Base-by-base conservation (phyloP, 306 rosid species). In the Fagus crenata region DNA sequence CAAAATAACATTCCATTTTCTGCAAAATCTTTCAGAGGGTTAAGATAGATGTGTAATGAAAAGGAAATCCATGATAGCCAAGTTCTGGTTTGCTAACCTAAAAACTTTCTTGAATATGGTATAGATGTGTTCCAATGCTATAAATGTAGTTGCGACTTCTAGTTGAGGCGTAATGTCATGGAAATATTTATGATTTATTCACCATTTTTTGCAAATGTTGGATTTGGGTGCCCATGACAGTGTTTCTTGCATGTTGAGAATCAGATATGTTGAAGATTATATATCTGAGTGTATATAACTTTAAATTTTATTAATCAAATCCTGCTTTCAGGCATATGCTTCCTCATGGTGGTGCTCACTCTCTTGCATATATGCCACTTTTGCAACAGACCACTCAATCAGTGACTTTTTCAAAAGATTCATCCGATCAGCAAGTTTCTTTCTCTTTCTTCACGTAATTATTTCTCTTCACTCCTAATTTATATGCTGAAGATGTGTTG, bases 361-460 rank as follows among this genome's bases (percentile, higher is more conserved):
- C 28, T 22, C 28, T 22, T 22, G 28, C 28, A 22, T 22, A 22
- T 22, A 22, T 22, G 28, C 28, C 28, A 22, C 28, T 22, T 22
- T 22, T 22, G 28, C 28, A 22, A 22, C 28, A 22, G 28, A 22
- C 28, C 28, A 22, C 28, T 22, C 28, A 33, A 39, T 31, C 7
- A 1, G 46, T 63, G 37, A 39, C 58, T 56, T 59, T 82, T 69
- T 51, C 92, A 69, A 88, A 86, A 77, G 92, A 90, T 49, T 83
- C 86, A 67, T 71, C 35, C 82, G 76, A 81, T 87, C 93, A 84
- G 49, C 97, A 88, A 91, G 97, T 91, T 78, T 58, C 28, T 22
- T 80, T 18, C 72, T 53, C 61, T 54, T 15, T 59, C 17, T 71
- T 74, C 68, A 32, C 72, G 0, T 49, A 61, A 39, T 56, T 53